Evolutionary conservation across 306 rosid species (phyloP).

Genomic region (Begonia masoniana): DNA sequence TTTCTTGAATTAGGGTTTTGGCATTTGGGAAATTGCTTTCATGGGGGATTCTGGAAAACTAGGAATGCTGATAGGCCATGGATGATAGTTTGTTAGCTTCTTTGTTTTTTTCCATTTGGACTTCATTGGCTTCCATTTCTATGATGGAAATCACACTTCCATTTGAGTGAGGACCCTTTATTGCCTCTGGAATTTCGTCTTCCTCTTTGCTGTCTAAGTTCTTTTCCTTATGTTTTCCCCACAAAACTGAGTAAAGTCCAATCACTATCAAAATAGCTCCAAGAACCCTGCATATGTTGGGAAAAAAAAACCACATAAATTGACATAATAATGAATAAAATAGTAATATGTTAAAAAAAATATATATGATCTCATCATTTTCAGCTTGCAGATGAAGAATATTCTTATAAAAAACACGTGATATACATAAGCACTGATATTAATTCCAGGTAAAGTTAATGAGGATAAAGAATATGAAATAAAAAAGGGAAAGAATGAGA

Average conservation of each 20-base stretch:
- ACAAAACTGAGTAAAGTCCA: constrained; percentile 70
- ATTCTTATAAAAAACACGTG: too few relatives aligned
- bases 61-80: constrained; percentile 24
- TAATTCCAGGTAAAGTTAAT: too few relatives aligned
- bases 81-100: constrained; percentile 13
- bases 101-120: constrained; percentile 3
- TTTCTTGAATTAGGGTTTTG: not conserved
- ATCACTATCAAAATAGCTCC: constrained; percentile 61
- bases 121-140: constrained; percentile 20
- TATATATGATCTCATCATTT: too few relatives aligned
- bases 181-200: constrained; percentile 36
- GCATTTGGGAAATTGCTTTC: constrained; percentile 8
- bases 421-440: too few relatives aligned
- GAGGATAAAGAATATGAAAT: not conserved
- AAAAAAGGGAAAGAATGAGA: not conserved
- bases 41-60: constrained; percentile 16
- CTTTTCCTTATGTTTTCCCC: constrained; percentile 83
- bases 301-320: too few relatives aligned
- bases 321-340: too few relatives aligned
- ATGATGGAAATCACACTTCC: constrained; percentile 9
- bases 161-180: constrained; percentile 30
- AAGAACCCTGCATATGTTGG: constrained; percentile 38
- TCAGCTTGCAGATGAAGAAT: too few relatives aligned
- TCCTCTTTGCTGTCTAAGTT: constrained; percentile 17
- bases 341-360: too few relatives aligned